Percentiles rank a stretch among this genome's conserved stretches.
Evolutionary conservation across 148 eudicot genomes (phyloP).

Genomic region (Pharnaceum exiguum): DNA sequence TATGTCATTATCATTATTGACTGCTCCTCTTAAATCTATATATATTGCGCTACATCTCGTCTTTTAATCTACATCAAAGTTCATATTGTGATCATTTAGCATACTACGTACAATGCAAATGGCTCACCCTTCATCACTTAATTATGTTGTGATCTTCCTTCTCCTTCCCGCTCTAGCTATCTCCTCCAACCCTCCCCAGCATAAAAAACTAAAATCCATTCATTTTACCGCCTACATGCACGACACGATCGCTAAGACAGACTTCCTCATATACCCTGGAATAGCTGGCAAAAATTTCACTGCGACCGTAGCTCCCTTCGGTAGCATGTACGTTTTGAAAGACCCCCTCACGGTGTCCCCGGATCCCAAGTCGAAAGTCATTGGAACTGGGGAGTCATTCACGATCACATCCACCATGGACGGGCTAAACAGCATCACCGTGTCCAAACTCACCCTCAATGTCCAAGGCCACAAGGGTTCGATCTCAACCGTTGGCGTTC

Average conservation of each 20-base stretch:
- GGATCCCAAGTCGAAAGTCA: neutral
- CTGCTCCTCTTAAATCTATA: too few relatives aligned
- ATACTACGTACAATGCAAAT: too few relatives aligned
- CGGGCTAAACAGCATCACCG: neutral
- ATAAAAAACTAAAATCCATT: neutral
- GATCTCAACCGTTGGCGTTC: neutral
- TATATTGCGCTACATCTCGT: too few relatives aligned
- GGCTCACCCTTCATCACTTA: neutral
- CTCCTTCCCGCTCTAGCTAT: neutral
- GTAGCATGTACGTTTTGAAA: neutral
- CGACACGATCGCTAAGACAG: constrained; percentile 4
- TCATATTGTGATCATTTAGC: too few relatives aligned
- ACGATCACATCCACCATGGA: neutral
- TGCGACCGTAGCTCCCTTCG: neutral
- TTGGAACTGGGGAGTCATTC: neutral
- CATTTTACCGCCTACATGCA: constrained; percentile 4
- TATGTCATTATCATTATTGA: too few relatives aligned
- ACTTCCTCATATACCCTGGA: neutral
- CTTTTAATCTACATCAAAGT: too few relatives aligned
- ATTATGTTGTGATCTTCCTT: neutral
- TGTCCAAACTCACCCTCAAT: neutral
- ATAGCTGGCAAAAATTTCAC: neutral
- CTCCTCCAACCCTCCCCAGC: neutral
- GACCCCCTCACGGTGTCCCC: neutral
- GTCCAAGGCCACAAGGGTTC: neutral